These are phyloP conservation scores for Coniella vitis DNA, from an alignment of 2,329 filamentous ascomycete genomes.

Conservation along the genomic window DNA sequence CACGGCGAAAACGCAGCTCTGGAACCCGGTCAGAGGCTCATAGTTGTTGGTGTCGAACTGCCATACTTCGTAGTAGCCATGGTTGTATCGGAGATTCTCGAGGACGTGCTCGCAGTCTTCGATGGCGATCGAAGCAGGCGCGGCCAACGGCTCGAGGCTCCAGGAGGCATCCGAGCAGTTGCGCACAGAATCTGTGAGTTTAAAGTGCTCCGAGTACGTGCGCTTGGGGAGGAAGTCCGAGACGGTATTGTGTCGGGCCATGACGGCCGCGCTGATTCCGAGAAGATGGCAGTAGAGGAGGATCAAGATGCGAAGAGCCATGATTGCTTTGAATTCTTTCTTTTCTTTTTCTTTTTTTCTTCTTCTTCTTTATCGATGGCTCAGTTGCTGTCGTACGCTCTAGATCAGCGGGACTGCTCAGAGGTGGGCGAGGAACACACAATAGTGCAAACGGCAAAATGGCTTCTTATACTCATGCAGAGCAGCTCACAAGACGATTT, in stretches of 20 bases:
- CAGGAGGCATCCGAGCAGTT: conserved; percentile 3
- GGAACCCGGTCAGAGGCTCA: conserved; percentile 4
- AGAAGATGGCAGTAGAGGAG: background rate
- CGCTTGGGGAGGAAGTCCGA: background rate
- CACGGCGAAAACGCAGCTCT: conserved; percentile 10
- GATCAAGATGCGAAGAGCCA: background rate
- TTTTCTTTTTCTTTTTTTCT: too few relatives aligned
- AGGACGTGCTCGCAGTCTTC: conserved; percentile 3
- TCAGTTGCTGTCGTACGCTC: too few relatives aligned
- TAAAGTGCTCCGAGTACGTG: conserved; percentile 5
- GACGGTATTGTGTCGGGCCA: background rate
- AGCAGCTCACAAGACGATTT: too few relatives aligned
- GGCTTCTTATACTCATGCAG: too few relatives aligned
- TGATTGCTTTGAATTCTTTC: background rate
- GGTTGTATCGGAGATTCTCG: conserved; percentile 3
- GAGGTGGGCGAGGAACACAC: too few relatives aligned
- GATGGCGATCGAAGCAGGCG: background rate
- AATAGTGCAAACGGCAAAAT: too few relatives aligned
- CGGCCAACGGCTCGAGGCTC: background rate
- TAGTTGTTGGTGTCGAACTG: conserved; percentile 1
- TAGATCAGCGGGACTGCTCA: too few relatives aligned
- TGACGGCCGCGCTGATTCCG: background rate
- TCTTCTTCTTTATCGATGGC: too few relatives aligned
- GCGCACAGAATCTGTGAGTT: conserved; percentile 2
- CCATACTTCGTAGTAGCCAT: conserved; percentile 13